Percentiles rank a stretch among this genome's conserved stretches.
phyloP scores from a whole-genome alignment of 73 alveolate species.

The Paramecium pentaurelia region DNA sequence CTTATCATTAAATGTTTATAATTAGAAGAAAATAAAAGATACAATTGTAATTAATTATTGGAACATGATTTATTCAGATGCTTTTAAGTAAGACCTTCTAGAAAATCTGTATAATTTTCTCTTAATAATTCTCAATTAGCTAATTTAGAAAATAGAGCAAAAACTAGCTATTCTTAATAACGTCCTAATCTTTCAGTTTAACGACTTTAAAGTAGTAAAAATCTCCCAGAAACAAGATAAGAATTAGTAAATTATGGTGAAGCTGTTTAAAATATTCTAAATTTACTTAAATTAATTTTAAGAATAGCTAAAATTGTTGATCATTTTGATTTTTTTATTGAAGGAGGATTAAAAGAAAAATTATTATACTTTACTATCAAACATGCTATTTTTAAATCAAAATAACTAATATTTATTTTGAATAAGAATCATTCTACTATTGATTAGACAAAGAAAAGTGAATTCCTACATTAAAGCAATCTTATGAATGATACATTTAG shows the following conservation, averaged over 20 bases:
- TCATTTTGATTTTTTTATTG: neutral
- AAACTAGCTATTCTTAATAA: neutral
- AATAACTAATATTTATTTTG: neutral
- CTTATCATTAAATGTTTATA: slow-evolving; percentile 25
- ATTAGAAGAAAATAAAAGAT: neutral
- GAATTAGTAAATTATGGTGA: neutral
- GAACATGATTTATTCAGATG: neutral
- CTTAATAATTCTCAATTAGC: neutral
- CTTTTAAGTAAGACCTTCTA: neutral
- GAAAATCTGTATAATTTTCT: neutral
- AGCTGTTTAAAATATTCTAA: neutral
- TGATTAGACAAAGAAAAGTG: neutral
- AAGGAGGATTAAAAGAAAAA: slow-evolving; percentile 28
- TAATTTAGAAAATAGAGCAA: neutral
- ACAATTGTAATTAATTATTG: neutral
- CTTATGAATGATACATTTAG: neutral
- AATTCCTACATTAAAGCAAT: neutral
- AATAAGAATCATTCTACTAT: neutral
- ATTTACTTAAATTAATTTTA: slow-evolving; percentile 6
- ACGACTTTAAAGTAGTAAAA: neutral
- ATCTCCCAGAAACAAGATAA: neutral
- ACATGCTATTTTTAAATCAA: neutral
- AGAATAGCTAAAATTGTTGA: slow-evolving; percentile 40
- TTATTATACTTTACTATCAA: neutral
- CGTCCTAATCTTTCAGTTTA: neutral